Percentiles rank a stretch among this genome's conserved stretches.
These are phyloP conservation scores for Cephalotrichum gorgonifer DNA, from an alignment of 2,329 filamentous ascomycete species.

Conservation along the genomic window DNA sequence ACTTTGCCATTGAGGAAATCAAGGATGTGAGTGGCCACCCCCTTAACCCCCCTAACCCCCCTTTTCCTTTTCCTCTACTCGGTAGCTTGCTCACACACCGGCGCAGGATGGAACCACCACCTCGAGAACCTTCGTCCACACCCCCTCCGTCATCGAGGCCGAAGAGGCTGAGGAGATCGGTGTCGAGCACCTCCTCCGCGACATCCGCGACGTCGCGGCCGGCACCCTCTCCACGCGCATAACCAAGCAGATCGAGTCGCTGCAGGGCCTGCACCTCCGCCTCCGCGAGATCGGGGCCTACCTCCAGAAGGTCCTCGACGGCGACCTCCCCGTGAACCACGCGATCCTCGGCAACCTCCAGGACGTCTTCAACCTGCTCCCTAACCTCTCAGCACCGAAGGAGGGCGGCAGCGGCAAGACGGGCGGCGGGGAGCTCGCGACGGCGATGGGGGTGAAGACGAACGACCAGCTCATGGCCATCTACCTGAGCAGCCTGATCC, in stretches of 20 bases:
- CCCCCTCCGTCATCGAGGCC: conserved; percentile 94
- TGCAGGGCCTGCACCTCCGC: conserved; percentile 90
- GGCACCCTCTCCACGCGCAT: conserved; percentile 94
- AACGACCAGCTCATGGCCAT: conserved; percentile 99
- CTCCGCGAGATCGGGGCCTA: conserved; percentile 93
- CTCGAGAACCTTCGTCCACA: conserved; percentile 95
- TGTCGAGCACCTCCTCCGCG: conserved; percentile 92
- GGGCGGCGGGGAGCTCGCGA: conserved; percentile 67
- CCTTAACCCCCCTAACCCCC: not conserved
- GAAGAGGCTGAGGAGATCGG: conserved; percentile 99
- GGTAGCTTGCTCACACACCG: not conserved
- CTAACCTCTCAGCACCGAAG: conserved; percentile 83
- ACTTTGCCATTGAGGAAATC: conserved; percentile 98
- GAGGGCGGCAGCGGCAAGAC: conserved; percentile 31
- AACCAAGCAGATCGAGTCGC: conserved; percentile 92
- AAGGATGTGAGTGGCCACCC: conserved; percentile 92
- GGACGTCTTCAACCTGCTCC: conserved; percentile 96
- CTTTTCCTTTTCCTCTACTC: not conserved
- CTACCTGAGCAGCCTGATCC: conserved; percentile 91
- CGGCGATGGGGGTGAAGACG: conserved; percentile 97
- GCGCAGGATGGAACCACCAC: conserved; percentile 89
- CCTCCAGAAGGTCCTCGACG: conserved; percentile 89
- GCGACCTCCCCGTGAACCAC: conserved; percentile 90
- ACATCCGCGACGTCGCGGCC: conserved; percentile 96
- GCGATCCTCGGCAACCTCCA: conserved; percentile 97